Evolutionary conservation across 2,329 filamentous ascomycete genomes (phyloP).

Genomic region (Parafenestella ontariensis): DNA sequence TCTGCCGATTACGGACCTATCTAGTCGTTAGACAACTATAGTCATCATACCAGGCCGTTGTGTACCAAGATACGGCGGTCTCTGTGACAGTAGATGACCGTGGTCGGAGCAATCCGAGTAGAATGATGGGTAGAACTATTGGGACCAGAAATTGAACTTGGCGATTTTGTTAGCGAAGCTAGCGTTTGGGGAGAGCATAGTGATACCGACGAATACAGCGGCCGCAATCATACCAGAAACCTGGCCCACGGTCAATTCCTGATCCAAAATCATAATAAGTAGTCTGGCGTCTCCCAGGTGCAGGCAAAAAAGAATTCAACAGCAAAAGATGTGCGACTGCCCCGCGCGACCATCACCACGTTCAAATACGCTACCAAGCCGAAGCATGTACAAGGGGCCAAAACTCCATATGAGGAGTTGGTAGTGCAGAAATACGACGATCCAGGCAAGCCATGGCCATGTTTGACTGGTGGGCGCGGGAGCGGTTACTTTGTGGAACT

Average conservation of each 20-base stretch:
- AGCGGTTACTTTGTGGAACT: background rate
- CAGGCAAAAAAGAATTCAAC: background rate
- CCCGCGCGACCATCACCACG: background rate
- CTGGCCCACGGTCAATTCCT: constrained; percentile 45
- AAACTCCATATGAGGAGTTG: background rate
- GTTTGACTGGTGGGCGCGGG: background rate
- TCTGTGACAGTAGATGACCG: constrained; percentile 3
- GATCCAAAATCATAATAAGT: constrained; percentile 9
- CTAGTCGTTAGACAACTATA: constrained; percentile 30
- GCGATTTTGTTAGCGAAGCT: background rate
- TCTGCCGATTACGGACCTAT: constrained; percentile 47
- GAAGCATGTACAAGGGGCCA: background rate
- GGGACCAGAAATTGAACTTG: constrained; percentile 15
- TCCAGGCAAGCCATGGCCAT: background rate
- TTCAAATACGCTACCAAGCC: background rate
- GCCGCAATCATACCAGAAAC: constrained; percentile 53
- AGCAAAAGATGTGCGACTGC: background rate
- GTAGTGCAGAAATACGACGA: background rate
- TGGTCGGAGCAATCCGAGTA: constrained; percentile 9
- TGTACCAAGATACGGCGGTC: constrained; percentile 33
- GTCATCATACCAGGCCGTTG: background rate
- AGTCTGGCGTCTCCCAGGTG: background rate
- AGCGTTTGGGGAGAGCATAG: constrained; percentile 5
- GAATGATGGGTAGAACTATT: constrained; percentile 9
- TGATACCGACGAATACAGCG: constrained; percentile 45